phyloP scores from a whole-genome alignment of 768 basidiomycete genomes.

The Cubamyces sp. region DNA sequence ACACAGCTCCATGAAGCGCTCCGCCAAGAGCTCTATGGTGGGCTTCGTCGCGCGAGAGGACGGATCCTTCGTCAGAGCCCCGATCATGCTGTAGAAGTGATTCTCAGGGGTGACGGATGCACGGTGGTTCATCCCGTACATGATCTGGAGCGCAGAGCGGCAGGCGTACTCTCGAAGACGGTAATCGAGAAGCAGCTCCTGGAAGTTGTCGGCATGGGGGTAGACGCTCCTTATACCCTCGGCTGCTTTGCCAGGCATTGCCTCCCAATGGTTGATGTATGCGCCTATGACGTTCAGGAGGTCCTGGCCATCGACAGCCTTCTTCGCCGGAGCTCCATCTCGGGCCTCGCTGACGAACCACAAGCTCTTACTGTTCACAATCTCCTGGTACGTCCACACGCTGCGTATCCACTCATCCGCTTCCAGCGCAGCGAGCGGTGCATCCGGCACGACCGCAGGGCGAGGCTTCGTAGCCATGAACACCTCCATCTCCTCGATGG shows the following conservation, averaged over 20 bases:
- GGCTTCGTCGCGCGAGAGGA: constrained; percentile 18
- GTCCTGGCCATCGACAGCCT: neutral
- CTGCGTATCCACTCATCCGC: constrained; percentile 29
- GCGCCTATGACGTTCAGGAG: constrained; percentile 22
- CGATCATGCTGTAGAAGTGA: constrained; percentile 30
- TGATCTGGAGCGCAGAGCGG: constrained; percentile 25
- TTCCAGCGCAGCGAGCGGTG: constrained; percentile 22
- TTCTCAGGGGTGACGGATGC: constrained; percentile 13
- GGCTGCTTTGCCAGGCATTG: neutral
- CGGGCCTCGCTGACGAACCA: constrained; percentile 13
- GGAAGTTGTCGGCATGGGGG: constrained; percentile 24
- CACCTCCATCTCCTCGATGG: constrained; percentile 21
- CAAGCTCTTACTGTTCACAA: constrained; percentile 21
- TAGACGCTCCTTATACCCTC: constrained; percentile 7
- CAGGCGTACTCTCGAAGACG: constrained; percentile 7
- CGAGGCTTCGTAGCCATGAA: constrained; percentile 1
- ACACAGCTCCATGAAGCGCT: constrained; percentile 25
- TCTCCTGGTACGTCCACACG: constrained; percentile 30
- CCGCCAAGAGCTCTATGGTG: constrained; percentile 22
- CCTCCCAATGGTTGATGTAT: constrained; percentile 6
- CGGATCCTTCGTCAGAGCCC: constrained; percentile 20
- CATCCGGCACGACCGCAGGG: constrained; percentile 1
- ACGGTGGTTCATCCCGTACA: constrained; percentile 18
- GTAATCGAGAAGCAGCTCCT: constrained; percentile 25
- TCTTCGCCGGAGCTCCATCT: neutral